A percentile compares a stretch with the other conserved stretches of the same genome.
phyloP scores from a whole-genome alignment of 2,329 filamentous ascomycete species.

The Claviceps sp. region DNA sequence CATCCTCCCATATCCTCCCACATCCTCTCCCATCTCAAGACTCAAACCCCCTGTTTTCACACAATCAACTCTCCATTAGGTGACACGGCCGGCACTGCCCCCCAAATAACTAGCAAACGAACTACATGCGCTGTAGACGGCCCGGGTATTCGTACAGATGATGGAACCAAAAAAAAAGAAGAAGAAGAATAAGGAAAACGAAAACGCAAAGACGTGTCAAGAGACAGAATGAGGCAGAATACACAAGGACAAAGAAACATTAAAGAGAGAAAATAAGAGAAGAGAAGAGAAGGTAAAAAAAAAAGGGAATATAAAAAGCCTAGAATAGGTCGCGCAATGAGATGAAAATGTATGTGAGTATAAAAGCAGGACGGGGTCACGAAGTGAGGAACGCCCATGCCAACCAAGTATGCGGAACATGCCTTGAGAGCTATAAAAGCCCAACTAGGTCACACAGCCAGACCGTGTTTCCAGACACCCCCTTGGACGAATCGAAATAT shows the following conservation, averaged over 20 bases:
- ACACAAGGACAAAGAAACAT: neutral
- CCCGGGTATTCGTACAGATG: conserved; percentile 8
- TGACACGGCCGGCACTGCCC: neutral
- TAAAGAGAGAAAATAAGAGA: neutral
- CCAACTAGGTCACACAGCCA: too few species aligned
- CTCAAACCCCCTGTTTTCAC: too few species aligned
- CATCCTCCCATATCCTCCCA: too few species aligned
- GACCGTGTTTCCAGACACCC: too few species aligned
- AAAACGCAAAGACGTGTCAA: neutral
- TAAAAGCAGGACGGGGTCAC: neutral
- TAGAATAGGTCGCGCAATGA: too few species aligned
- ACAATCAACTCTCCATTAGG: neutral
- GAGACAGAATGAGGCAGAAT: too few species aligned
- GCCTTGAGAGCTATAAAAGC: too few species aligned
- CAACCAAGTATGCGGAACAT: too few species aligned
- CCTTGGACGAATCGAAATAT: too few species aligned
- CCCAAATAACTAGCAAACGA: neutral
- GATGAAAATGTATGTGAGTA: neutral
- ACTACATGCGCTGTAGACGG: neutral
- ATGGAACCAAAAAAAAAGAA: neutral
- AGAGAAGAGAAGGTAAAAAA: neutral
- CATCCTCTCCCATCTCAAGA: too few species aligned
- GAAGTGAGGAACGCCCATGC: too few species aligned
- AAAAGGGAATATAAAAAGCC: neutral
- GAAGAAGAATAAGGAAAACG: neutral